A percentile compares a stretch with the other conserved stretches of the same genome.
Evolutionary conservation across 257 asterid species (phyloP).

Genomic region (Salvia miltiorrhiza): DNA sequence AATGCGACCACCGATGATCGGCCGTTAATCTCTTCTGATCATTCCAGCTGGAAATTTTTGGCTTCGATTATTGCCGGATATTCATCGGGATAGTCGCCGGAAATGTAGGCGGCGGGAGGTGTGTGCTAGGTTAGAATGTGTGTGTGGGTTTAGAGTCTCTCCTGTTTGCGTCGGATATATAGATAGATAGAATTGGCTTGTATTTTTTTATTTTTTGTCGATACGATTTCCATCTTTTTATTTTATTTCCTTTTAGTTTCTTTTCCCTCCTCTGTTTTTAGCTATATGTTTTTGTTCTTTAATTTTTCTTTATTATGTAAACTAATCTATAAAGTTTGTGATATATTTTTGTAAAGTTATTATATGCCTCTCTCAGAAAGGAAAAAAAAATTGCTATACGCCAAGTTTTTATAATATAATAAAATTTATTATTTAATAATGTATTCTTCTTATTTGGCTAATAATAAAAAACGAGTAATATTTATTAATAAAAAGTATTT

Average conservation of each 20-base stretch:
- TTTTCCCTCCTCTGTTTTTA: neutral
- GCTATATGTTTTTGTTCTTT: too few relatives aligned
- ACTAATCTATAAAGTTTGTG: too few relatives aligned
- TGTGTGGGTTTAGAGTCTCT: slow-evolving; percentile 42
- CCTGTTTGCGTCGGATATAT: slow-evolving; percentile 54
- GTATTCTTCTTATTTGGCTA: too few relatives aligned
- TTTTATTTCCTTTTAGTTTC: neutral
- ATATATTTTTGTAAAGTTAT: too few relatives aligned
- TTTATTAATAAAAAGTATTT: too few relatives aligned
- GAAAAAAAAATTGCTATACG: too few relatives aligned
- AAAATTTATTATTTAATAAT: too few relatives aligned
- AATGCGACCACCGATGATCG: slow-evolving; percentile 20
- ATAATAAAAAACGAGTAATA: too few relatives aligned
- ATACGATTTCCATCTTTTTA: neutral
- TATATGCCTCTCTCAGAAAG: too few relatives aligned
- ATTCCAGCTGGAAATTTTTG: slow-evolving; percentile 9
- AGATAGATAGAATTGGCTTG: slow-evolving; percentile 41
- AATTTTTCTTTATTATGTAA: neutral
- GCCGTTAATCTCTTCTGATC: slow-evolving; percentile 40
- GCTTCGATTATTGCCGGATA: slow-evolving; percentile 39
- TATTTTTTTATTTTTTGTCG: slow-evolving; percentile 26
- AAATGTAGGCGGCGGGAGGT: slow-evolving; percentile 33
- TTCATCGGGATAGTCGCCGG: slow-evolving; percentile 62
- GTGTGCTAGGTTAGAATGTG: slow-evolving; percentile 35
- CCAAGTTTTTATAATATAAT: too few relatives aligned